phyloP scores from a whole-genome alignment of 768 basidiomycete species.

The Tubosaeta brunneosetosa region DNA sequence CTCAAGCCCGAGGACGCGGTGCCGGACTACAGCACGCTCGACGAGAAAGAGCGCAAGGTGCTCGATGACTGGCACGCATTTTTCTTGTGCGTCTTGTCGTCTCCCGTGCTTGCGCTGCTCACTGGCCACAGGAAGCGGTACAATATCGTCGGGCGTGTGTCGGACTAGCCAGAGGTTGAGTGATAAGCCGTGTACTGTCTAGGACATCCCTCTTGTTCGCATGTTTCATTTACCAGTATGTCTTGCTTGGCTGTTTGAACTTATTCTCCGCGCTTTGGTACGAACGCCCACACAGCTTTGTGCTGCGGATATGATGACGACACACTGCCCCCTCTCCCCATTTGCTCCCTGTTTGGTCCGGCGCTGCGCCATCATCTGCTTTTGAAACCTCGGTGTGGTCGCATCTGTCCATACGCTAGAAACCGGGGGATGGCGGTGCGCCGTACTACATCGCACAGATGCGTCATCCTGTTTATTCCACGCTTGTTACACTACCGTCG shows the following conservation, averaged over 20 bases:
- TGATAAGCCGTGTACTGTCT: background rate
- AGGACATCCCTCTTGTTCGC: background rate
- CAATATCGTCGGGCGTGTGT: slow-evolving; percentile 76
- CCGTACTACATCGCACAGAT: background rate
- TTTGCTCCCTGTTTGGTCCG: background rate
- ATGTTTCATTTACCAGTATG: background rate
- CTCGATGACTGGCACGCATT: slow-evolving; percentile 88
- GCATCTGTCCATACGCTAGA: too few relatives aligned
- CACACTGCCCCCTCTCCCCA: background rate
- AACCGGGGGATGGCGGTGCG: too few relatives aligned
- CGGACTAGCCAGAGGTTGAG: slow-evolving; percentile 43
- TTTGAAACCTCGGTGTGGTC: background rate
- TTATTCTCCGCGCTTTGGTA: background rate
- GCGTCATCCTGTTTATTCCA: background rate
- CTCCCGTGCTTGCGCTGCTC: background rate
- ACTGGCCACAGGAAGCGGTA: slow-evolving; percentile 64
- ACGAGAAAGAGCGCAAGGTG: slow-evolving; percentile 68
- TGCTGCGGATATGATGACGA: background rate
- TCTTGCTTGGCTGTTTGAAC: background rate
- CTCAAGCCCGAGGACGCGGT: slow-evolving; percentile 82
- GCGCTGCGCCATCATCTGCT: background rate
- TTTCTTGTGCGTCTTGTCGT: slow-evolving; percentile 62
- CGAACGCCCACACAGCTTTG: background rate
- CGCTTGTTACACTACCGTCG: background rate
- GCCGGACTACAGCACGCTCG: slow-evolving; percentile 75